Evolutionary conservation across 2,329 filamentous ascomycete genomes (phyloP).

Genomic region (Aureobasidium leucospermi): DNA sequence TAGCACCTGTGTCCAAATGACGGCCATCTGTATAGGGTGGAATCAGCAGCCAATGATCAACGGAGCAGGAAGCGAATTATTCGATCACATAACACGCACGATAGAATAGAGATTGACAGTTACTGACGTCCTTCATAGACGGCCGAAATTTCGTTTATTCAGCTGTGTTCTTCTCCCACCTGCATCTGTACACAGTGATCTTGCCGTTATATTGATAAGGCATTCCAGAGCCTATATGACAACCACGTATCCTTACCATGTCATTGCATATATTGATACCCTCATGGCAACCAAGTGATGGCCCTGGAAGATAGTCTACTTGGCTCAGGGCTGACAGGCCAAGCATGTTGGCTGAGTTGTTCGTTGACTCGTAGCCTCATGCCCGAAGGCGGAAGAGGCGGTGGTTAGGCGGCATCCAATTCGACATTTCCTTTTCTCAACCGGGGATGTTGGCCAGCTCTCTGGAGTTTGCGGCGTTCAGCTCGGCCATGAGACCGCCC

Average conservation of each 20-base stretch:
- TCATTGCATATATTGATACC: not conserved
- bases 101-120: not conserved
- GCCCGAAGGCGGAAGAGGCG: not conserved
- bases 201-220: not conserved
- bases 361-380: not conserved
- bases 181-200: not conserved
- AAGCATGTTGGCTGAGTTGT: not conserved
- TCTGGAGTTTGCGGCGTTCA: slow-evolving; percentile 78
- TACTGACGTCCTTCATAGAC: not conserved
- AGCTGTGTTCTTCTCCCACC: not conserved
- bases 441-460: slow-evolving; percentile 15
- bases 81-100: not conserved
- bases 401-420: not conserved
- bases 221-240: not conserved
- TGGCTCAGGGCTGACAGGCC: not conserved
- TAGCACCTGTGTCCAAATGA: too few species aligned
- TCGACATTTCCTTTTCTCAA: not conserved
- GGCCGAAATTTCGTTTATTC: not conserved
- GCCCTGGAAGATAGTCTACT: too few species aligned
- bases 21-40: too few species aligned
- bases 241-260: not conserved
- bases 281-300: not conserved
- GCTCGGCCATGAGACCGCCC: slow-evolving; percentile 71
- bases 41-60: not conserved
- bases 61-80: not conserved